phyloP scores from a whole-genome alignment of 1,284 basidiomycete species.

The Anthracocystis panici-leucophaei region DNA sequence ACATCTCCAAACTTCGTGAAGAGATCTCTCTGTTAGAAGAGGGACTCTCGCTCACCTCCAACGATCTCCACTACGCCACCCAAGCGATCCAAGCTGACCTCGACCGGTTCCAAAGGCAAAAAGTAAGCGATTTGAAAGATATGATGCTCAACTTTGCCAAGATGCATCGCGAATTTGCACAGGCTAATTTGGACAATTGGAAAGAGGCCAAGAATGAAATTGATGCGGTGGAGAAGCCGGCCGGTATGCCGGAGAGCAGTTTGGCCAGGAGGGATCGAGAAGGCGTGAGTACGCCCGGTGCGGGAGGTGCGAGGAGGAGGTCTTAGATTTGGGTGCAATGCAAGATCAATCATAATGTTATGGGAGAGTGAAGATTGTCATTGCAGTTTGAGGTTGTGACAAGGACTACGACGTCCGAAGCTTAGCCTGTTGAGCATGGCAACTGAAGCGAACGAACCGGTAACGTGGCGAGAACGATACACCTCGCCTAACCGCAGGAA shows the following conservation, averaged over 20 bases:
- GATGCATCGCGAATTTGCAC: conserved; percentile 83
- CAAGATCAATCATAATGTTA: no score
- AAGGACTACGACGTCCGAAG: background rate
- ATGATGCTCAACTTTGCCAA: conserved; percentile 90
- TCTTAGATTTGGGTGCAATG: conserved; percentile 7
- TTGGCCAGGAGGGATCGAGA: conserved; percentile 37
- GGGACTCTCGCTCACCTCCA: conserved; percentile 56
- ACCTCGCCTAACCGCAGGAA: background rate
- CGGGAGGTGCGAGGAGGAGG: conserved; percentile 14
- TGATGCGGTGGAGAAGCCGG: conserved; percentile 78
- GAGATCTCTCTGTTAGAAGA: conserved; percentile 75
- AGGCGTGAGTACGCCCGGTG: conserved; percentile 19
- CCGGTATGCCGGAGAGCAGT: conserved; percentile 59
- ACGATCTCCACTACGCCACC: conserved; percentile 89
- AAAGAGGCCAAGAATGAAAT: conserved; percentile 93
- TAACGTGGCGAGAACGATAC: background rate
- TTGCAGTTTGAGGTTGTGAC: background rate
- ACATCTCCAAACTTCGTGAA: conserved; percentile 93
- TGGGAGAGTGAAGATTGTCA: no score
- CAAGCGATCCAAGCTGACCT: conserved; percentile 96
- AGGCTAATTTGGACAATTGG: conserved; percentile 93
- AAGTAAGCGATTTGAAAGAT: conserved; percentile 92
- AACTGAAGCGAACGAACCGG: no score
- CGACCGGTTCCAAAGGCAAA: conserved; percentile 97
- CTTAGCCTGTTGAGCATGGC: no score